Evolutionary conservation across 768 basidiomycete genomes (phyloP).

Genomic region (Neoboletus magnificus): DNA sequence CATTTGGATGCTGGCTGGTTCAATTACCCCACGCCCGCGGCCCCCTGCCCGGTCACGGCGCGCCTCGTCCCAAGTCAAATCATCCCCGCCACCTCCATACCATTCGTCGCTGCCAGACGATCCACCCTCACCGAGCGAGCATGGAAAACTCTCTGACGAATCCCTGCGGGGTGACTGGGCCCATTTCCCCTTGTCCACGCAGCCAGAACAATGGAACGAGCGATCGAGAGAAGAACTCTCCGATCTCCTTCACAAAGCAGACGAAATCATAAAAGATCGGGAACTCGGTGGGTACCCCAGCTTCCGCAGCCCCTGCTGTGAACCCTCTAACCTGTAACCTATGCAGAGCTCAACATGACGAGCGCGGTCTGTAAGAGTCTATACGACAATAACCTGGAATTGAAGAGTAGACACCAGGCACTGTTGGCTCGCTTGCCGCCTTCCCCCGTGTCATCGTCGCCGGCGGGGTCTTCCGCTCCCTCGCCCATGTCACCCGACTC

Average conservation of each 20-base stretch:
- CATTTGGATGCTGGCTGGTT: conserved; percentile 37
- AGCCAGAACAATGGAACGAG: conserved; percentile 52
- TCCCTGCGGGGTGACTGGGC: conserved; percentile 14
- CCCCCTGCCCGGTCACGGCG: conserved; percentile 70
- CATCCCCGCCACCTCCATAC: conserved; percentile 58
- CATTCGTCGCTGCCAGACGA: conserved; percentile 35
- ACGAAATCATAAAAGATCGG: conserved; percentile 70
- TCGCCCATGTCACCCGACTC: conserved; percentile 28
- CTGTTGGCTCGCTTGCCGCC: conserved; percentile 61
- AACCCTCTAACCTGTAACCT: conserved; percentile 22
- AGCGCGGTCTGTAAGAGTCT: conserved; percentile 67
- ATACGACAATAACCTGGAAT: conserved; percentile 62
- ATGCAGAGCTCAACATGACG: conserved; percentile 59
- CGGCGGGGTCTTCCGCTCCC: conserved; percentile 16
- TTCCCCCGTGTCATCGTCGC: conserved; percentile 39
- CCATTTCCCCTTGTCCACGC: conserved; percentile 25
- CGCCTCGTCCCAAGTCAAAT: conserved; percentile 35
- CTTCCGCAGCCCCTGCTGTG: not conserved
- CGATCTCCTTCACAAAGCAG: conserved; percentile 66
- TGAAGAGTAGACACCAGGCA: conserved; percentile 71
- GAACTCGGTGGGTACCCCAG: conserved; percentile 59
- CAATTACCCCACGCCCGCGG: conserved; percentile 54
- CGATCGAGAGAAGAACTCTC: conserved; percentile 73
- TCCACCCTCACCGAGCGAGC: conserved; percentile 26
- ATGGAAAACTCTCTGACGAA: conserved; percentile 35